These are phyloP conservation scores for Hypoxylon intermedium DNA, from an alignment of 495 filamentous ascomycete genomes.

Conservation along the genomic window DNA sequence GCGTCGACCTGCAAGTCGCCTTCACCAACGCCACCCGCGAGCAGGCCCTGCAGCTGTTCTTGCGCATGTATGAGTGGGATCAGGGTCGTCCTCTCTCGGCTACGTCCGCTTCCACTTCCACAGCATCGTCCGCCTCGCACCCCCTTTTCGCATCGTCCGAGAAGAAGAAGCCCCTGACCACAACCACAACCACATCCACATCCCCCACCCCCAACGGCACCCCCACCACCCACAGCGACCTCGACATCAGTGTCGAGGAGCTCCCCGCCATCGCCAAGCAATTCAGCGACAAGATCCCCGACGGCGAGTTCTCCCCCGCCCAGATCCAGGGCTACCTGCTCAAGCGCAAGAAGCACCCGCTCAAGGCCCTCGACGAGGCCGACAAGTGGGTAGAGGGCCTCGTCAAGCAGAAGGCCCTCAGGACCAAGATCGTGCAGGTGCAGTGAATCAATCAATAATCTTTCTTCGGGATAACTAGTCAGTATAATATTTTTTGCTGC, in stretches of 20 bases:
- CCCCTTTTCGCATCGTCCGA: too few species aligned
- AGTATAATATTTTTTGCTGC: too few species aligned
- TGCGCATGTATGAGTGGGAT: conserved; percentile 70
- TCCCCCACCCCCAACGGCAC: neutral
- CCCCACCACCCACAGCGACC: neutral
- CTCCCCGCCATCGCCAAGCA: conserved; percentile 49
- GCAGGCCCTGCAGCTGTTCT: conserved; percentile 73
- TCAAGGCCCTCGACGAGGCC: conserved; percentile 62
- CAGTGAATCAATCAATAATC: conserved; percentile 43
- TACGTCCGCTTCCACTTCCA: neutral
- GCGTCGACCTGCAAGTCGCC: conserved; percentile 75
- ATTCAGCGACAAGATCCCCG: conserved; percentile 59
- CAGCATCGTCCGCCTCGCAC: too few species aligned
- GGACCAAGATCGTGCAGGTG: conserved; percentile 47
- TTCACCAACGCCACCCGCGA: conserved; percentile 69
- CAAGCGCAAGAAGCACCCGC: conserved; percentile 67
- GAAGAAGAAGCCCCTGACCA: neutral
- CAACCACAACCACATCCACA: neutral
- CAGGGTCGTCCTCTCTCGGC: conserved; percentile 8
- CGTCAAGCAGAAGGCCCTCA: conserved; percentile 52
- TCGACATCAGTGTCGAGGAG: conserved; percentile 38
- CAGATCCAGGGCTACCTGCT: conserved; percentile 76
- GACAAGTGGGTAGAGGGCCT: conserved; percentile 62
- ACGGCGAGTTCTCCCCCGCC: conserved; percentile 65
- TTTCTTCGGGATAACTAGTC: too few species aligned